Evolutionary conservation across 495 filamentous ascomycete genomes (phyloP), one percentile per base, ranked within the genome.

Genomic region (Terfezia boudieri): DNA sequence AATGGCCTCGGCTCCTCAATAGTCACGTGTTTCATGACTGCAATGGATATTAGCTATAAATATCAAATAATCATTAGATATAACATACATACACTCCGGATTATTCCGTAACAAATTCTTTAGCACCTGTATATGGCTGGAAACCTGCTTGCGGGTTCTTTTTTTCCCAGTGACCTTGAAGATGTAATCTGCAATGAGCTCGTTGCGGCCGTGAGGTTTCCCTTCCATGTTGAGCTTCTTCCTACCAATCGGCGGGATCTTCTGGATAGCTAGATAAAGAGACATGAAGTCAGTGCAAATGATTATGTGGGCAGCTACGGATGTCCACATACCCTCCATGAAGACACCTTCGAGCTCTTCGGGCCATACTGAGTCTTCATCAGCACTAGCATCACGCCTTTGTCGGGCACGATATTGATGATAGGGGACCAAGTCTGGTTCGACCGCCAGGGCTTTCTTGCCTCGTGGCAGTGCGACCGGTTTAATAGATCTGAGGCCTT

Each of bases 121-220:
- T 49, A 98, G 68, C n/a, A 95, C 89, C 70, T 98, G 90, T 56
- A 96, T 83, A 66, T 98, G 90, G 60, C 88, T 95, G 0, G 89
- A 95, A 9, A 98, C 84, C 66, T 93, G 84, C 67, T 98, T 98
- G 53, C 90, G 73, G 41, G 66, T 71, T 55, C 86, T 76, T 36
- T 64, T 61, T 60, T 75, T 79, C 37, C 80, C 82, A 49, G 82
- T 86, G 55, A 71, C 69, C 55, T 76, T 75, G 59, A 74, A 78
- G 50, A 98, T 83, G 60, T 82, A 87, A 59, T 86, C 78, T 38
- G 79, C 76, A 62, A 98, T 90, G 53, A 94, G 72, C 71, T 94
- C 88, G 64, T 98, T 98, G 14, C 90, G 79, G 14, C 90, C 92
- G 57, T 80, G 79, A 14, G 75, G 80, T 64, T 83, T 81, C 14